phyloP scores from a whole-genome alignment of 192 early-diverging fungal species.

The Podochytrium sp. region DNA sequence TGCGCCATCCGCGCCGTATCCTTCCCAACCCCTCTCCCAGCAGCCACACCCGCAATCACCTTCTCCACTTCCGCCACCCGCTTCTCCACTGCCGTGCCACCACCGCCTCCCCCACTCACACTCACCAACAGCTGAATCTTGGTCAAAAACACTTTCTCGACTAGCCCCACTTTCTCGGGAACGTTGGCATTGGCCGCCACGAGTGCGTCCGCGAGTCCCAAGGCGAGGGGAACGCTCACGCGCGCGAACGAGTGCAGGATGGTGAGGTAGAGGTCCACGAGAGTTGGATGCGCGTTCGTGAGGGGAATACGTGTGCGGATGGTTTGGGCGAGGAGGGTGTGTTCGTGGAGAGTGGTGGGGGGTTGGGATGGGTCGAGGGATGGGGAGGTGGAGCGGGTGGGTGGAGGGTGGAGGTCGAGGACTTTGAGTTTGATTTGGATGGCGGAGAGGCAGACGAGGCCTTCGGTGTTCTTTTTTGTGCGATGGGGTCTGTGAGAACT shows the following conservation, averaged over 20 bases:
- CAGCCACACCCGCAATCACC: not conserved
- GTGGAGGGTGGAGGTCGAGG: not conserved
- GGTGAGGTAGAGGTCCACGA: not conserved
- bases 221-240: conserved; percentile 1
- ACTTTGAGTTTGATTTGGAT: conserved; percentile 11
- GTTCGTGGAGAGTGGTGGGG: not conserved
- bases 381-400: not conserved
- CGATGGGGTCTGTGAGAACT: not conserved
- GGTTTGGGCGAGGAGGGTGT: not conserved
- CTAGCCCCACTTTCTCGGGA: conserved; percentile 10
- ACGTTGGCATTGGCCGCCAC: conserved; percentile 6
- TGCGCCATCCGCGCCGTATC: conserved; percentile 12
- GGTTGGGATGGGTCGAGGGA: not conserved
- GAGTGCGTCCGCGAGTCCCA: conserved; percentile 17
- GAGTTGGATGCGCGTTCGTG: not conserved
- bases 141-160: conserved; percentile 17
- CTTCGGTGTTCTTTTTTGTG: conserved; percentile 5
- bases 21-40: not conserved
- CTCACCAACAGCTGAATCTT: conserved; percentile 24
- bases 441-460: conserved; percentile 8
- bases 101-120: not conserved
- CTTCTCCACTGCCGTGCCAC: not conserved
- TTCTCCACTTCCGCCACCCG: conserved; percentile 11
- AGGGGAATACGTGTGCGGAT: not conserved
- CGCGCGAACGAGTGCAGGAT: conserved; percentile 18